Conservation (phyloP, 2,329 filamentous ascomycete genomes). For the Ophiostoma triangulosporum region DNA sequence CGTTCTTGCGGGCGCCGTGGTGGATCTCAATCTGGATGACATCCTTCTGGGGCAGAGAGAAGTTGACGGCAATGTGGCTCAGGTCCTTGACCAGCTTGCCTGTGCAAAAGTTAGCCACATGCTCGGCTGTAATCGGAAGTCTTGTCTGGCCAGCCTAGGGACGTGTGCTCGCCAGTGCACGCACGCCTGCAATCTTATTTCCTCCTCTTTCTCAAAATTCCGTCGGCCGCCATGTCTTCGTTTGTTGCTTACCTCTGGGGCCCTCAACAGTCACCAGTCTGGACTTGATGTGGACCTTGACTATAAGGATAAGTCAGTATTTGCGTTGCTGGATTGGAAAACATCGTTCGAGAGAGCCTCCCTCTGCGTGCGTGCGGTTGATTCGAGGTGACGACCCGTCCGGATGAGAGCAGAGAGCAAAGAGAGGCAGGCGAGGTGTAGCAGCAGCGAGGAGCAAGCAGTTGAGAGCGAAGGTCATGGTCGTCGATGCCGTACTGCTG, state of each 20-base stretch:
- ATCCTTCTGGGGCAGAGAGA: constrained; percentile 74
- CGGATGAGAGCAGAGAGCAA: neutral
- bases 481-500: neutral
- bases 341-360: neutral
- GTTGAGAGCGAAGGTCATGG: neutral
- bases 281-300: constrained; percentile 97
- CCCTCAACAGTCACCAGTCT: constrained; percentile 94
- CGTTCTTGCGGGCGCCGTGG: constrained; percentile 95
- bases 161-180: too few relatives aligned
- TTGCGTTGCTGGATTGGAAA: neutral
- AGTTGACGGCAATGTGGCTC: constrained; percentile 90
- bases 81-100: constrained; percentile 96
- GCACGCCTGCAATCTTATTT: neutral
- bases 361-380: neutral
- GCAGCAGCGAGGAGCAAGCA: neutral
- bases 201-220: neutral
- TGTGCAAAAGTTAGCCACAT: constrained; percentile 22
- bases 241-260: constrained; percentile 56
- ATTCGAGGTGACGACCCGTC: neutral
- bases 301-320: constrained; percentile 37
- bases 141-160: too few relatives aligned
- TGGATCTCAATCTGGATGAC: constrained; percentile 95
- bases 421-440: neutral
- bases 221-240: neutral
- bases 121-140: neutral